phyloP scores from a whole-genome alignment of 2,329 filamentous ascomycete genomes.

The Pseudopyrenochaeta lycopersici region DNA sequence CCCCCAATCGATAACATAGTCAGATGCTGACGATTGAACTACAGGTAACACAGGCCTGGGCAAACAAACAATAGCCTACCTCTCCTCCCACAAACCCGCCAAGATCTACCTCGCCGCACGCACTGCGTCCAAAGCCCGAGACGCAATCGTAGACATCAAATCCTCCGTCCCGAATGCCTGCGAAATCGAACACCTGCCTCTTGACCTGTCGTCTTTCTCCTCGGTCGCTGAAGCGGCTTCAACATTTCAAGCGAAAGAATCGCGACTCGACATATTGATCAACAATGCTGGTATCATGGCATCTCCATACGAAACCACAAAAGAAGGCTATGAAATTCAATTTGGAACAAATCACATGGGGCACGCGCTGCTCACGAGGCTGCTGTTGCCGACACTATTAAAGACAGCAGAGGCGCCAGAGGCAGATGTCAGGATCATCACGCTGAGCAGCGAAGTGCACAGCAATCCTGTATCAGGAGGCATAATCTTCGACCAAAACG shows the following conservation, averaged over 20 bases:
- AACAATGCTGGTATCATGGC: slow-evolving; percentile 59
- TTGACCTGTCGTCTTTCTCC: slow-evolving; percentile 55
- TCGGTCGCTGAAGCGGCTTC: slow-evolving; percentile 50
- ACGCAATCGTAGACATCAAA: slow-evolving; percentile 52
- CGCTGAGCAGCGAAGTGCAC: slow-evolving; percentile 47
- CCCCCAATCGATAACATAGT: not conserved
- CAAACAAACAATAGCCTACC: slow-evolving; percentile 54
- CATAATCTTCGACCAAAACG: slow-evolving; percentile 47
- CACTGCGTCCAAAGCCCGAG: slow-evolving; percentile 51
- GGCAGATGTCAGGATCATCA: slow-evolving; percentile 58
- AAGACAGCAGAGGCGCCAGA: slow-evolving; percentile 50
- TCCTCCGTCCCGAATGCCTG: slow-evolving; percentile 41
- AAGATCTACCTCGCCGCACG: slow-evolving; percentile 60
- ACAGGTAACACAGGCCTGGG: slow-evolving; percentile 58
- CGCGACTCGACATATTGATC: slow-evolving; percentile 57
- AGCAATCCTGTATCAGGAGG: slow-evolving; percentile 31
- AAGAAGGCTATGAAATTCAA: slow-evolving; percentile 61
- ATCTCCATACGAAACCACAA: slow-evolving; percentile 48
- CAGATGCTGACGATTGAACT: not conserved
- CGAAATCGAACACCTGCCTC: slow-evolving; percentile 48
- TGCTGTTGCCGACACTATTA: slow-evolving; percentile 55
- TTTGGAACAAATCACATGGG: slow-evolving; percentile 63
- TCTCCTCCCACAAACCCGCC: slow-evolving; percentile 55
- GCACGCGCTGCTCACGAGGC: slow-evolving; percentile 59
- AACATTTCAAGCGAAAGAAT: slow-evolving; percentile 44